Conservation (phyloP, 371 early-diverging fungal genomes). For the Apophysomyces ossiformis region DNA sequence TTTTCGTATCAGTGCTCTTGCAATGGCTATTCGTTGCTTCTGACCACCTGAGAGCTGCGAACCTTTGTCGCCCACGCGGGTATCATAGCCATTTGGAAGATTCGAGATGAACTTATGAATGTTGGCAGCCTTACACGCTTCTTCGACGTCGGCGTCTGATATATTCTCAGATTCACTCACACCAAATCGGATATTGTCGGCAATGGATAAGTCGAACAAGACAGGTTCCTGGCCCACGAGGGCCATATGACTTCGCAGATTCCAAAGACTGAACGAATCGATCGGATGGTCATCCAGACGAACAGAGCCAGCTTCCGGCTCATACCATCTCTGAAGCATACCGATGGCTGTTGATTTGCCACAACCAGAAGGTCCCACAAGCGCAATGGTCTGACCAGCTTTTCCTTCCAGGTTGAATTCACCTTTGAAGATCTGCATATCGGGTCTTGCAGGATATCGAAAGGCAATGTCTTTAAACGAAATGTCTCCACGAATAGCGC, state of each 20-base stretch:
- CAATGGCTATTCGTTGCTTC: constrained; percentile 39
- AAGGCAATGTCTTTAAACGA: constrained; percentile 69
- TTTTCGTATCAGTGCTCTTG: constrained; percentile 78
- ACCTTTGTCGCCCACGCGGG: constrained; percentile 78
- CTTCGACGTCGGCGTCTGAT: constrained; percentile 63
- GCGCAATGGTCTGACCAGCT: constrained; percentile 82
- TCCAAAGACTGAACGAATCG: constrained; percentile 59
- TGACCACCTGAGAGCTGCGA: constrained; percentile 51
- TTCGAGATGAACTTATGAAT: constrained; percentile 77
- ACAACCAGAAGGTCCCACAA: constrained; percentile 88
- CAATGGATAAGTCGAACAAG: constrained; percentile 79
- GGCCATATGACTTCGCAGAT: constrained; percentile 75
- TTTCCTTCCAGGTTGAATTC: constrained; percentile 71
- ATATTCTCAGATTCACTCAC: constrained; percentile 48
- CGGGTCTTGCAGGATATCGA: constrained; percentile 75
- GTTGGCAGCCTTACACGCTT: constrained; percentile 70
- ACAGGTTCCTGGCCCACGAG: constrained; percentile 90
- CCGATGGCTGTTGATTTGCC: constrained; percentile 88
- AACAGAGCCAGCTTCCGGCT: constrained; percentile 67
- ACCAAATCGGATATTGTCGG: constrained; percentile 82
- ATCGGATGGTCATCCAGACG: constrained; percentile 72
- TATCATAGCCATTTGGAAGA: constrained; percentile 79
- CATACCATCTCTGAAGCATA: constrained; percentile 89
- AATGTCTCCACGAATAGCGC: constrained; percentile 57
- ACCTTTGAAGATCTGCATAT: constrained; percentile 78